A percentile compares a stretch with the other conserved stretches of the same genome.
Evolutionary conservation across 1,139 yeast species (phyloP).

Genomic region (Diutina catenulata): DNA sequence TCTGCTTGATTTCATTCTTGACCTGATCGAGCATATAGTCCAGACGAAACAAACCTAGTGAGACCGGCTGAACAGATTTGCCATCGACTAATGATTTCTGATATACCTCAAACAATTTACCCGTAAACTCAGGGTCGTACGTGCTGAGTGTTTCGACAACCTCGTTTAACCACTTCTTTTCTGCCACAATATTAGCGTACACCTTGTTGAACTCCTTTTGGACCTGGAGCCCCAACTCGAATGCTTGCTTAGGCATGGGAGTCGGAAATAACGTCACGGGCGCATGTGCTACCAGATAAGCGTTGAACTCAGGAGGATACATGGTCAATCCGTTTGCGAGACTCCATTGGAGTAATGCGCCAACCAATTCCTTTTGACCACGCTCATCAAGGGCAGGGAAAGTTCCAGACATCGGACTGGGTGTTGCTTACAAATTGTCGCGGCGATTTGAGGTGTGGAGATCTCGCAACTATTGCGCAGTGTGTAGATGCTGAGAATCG

Average conservation of each 20-base stretch:
- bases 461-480: no score
- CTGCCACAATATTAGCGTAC: constrained; percentile 53
- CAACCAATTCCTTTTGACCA: constrained; percentile 19
- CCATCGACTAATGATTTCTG: constrained; percentile 39
- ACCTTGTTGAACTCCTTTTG: constrained; percentile 62
- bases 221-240: constrained; percentile 54
- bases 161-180: constrained; percentile 46
- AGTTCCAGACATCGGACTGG: no score
- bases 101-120: constrained; percentile 56
- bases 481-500: no score
- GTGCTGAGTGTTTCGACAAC: constrained; percentile 44
- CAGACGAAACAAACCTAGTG: constrained; percentile 80
- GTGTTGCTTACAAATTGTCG: no score
- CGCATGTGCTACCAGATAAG: constrained; percentile 45
- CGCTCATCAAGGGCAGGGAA: no score
- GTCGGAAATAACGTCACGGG: constrained; percentile 90
- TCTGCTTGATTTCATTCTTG: constrained; percentile 56
- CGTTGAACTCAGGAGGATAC: constrained; percentile 49
- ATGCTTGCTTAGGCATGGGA: constrained; percentile 63
- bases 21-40: constrained; percentile 68
- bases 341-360: constrained; percentile 50
- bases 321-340: constrained; percentile 68
- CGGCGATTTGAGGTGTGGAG: no score
- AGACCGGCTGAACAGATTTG: constrained; percentile 42
- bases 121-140: constrained; percentile 71